Conservation (phyloP, 352 stramenopile genomes). For the Phytophthora citrophthora region DNA sequence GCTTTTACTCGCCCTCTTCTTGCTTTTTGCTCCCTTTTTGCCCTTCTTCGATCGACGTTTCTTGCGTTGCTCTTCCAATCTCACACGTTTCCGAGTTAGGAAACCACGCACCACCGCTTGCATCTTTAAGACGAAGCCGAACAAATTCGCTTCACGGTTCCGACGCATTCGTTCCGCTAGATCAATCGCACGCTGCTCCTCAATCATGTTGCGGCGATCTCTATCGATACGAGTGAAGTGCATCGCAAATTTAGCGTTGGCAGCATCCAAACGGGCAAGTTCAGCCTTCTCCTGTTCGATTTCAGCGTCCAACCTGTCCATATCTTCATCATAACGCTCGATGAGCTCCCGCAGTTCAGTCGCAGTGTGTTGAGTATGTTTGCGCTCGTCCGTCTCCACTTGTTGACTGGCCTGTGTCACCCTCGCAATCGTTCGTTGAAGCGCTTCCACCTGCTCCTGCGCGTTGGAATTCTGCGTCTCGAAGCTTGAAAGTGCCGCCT, state of each 20-base stretch:
- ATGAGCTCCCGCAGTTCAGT: slow-evolving; percentile 58
- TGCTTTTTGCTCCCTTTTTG: slow-evolving; percentile 41
- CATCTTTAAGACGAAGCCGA: slow-evolving; percentile 57
- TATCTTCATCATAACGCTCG: slow-evolving; percentile 55
- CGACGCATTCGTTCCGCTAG: slow-evolving; percentile 32
- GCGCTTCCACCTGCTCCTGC: slow-evolving; percentile 42
- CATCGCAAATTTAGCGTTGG: slow-evolving; percentile 39
- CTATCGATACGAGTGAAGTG: slow-evolving; percentile 64
- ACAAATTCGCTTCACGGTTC: slow-evolving; percentile 53
- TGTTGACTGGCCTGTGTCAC: slow-evolving; percentile 50
- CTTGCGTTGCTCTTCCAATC: slow-evolving; percentile 30
- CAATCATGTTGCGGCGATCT: slow-evolving; percentile 56
- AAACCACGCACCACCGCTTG: slow-evolving; percentile 71
- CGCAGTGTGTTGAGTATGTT: slow-evolving; percentile 43
- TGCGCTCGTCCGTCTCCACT: slow-evolving; percentile 59
- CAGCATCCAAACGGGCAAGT: slow-evolving; percentile 36
- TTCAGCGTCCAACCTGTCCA: slow-evolving; percentile 48
- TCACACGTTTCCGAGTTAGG: slow-evolving; percentile 47
- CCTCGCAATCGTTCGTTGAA: slow-evolving; percentile 36
- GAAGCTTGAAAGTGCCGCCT: slow-evolving; percentile 44
- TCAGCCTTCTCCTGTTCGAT: slow-evolving; percentile 44
- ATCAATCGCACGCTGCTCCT: slow-evolving; percentile 50
- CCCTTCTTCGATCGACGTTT: slow-evolving; percentile 34
- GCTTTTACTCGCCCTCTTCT: slow-evolving; percentile 27
- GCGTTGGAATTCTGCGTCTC: slow-evolving; percentile 43